A percentile compares a stretch with the other conserved stretches of the same genome.
phyloP scores from a whole-genome alignment of 129 eudicot species.

The Flaveria trinervia region DNA sequence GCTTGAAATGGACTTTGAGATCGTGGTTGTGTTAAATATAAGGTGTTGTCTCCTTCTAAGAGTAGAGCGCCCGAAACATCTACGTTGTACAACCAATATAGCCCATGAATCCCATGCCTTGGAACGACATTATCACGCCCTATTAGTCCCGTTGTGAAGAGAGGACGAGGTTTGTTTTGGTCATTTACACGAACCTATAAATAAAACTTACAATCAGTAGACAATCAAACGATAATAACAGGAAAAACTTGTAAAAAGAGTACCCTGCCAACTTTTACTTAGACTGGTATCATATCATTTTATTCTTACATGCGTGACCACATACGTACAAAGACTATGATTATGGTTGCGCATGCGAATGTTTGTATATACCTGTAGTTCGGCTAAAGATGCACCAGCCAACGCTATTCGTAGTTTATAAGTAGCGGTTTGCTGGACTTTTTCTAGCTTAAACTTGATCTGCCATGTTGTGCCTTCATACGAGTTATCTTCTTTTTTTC shows the following conservation, averaged over 20 bases:
- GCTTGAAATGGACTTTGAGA: conserved; percentile 71
- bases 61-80: conserved; percentile 53
- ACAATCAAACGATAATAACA: neutral
- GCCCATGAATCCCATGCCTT: conserved; percentile 91
- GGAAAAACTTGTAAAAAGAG: neutral
- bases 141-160: conserved; percentile 71
- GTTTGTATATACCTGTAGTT: conserved; percentile 59
- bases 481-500: conserved; percentile 56
- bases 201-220: neutral
- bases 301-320: neutral
- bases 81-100: conserved; percentile 77
- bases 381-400: conserved; percentile 78
- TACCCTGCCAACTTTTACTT: neutral
- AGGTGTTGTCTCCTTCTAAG: conserved; percentile 60
- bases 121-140: conserved; percentile 92
- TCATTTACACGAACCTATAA: conserved; percentile 77
- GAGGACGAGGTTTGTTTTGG: conserved; percentile 64
- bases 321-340: neutral
- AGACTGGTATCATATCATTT: neutral
- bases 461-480: conserved; percentile 89
- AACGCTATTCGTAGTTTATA: conserved; percentile 73
- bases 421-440: conserved; percentile 33
- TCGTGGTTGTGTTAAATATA: conserved; percentile 80
- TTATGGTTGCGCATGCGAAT: neutral
- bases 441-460: conserved; percentile 66